Percentiles rank a stretch among this genome's conserved stretches.
Conservation (phyloP, 352 stramenopile species). For the Globisporangium middletonii region DNA sequence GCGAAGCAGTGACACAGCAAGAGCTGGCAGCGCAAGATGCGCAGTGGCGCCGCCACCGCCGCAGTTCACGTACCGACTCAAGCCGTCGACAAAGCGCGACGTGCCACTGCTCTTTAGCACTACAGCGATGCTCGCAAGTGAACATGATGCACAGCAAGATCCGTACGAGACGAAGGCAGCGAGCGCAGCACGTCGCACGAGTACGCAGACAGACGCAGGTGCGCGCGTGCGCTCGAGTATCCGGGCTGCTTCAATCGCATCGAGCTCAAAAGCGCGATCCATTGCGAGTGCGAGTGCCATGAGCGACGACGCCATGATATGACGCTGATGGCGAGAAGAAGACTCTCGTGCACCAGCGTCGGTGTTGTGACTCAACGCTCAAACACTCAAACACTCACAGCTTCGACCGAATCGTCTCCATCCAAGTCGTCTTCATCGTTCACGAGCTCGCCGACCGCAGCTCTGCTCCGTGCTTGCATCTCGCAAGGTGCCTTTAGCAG, state of each 20-base stretch:
- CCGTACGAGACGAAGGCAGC: background rate
- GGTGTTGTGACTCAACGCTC: too few species aligned
- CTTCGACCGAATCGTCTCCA: too few species aligned
- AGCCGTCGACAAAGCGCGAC: constrained; percentile 11
- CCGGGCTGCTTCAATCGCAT: too few species aligned
- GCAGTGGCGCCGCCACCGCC: background rate
- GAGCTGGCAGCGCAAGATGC: background rate
- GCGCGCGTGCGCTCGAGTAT: background rate
- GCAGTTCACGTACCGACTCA: constrained; percentile 18
- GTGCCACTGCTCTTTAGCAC: constrained; percentile 13
- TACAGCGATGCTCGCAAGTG: background rate
- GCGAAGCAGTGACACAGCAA: background rate
- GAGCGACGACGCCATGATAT: background rate
- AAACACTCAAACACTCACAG: too few species aligned
- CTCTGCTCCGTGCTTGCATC: too few species aligned
- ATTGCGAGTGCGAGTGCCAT: background rate
- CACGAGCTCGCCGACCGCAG: too few species aligned
- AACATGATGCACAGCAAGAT: background rate
- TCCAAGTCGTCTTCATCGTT: too few species aligned
- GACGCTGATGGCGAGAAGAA: too few species aligned
- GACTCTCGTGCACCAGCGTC: too few species aligned
- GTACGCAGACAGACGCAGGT: background rate
- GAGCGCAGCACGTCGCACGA: background rate
- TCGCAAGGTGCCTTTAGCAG: too few species aligned
- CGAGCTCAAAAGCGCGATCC: background rate